phyloP scores from a whole-genome alignment of 1,139 yeast species.

The Kodamaea fungicola region DNA sequence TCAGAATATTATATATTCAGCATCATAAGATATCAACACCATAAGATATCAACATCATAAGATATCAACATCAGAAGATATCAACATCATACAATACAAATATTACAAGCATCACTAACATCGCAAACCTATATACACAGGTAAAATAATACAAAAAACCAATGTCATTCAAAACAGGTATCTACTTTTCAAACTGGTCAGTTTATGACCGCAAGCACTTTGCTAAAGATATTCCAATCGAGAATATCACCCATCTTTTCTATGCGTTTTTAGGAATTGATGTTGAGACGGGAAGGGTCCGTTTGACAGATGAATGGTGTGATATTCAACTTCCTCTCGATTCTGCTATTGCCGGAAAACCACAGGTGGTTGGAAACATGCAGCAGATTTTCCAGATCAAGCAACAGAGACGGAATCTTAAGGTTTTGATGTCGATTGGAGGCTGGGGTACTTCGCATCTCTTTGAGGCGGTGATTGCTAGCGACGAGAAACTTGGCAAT shows the following conservation, averaged over 20 bases:
- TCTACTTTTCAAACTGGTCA: constrained; percentile 62
- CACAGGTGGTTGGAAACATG: constrained; percentile 45
- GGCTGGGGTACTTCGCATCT: constrained; percentile 72
- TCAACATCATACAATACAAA: too few relatives aligned
- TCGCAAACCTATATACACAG: too few relatives aligned
- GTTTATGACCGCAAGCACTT: constrained; percentile 61
- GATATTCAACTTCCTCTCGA: constrained; percentile 49
- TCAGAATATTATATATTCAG: too few relatives aligned
- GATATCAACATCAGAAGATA: too few relatives aligned
- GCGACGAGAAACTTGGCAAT: constrained; percentile 28
- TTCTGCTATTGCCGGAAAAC: constrained; percentile 16
- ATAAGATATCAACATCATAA: too few relatives aligned
- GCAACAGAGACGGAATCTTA: constrained; percentile 44
- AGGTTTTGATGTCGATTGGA: constrained; percentile 74
- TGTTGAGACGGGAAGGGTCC: constrained; percentile 48
- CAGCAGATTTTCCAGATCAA: constrained; percentile 57
- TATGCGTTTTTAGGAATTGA: constrained; percentile 74
- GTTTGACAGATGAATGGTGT: constrained; percentile 64
- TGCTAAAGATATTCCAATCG: constrained; percentile 63
- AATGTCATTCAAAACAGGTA: constrained; percentile 21
- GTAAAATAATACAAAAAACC: neutral
- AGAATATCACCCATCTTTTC: constrained; percentile 60
- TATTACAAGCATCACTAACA: too few relatives aligned
- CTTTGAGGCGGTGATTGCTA: constrained; percentile 47
- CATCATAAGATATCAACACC: too few relatives aligned